Evolutionary conservation across 371 early-diverging fungal genomes (phyloP), one percentile per base, ranked within the genome.

Genomic region (Homolaphlyctis polyrhiza): DNA sequence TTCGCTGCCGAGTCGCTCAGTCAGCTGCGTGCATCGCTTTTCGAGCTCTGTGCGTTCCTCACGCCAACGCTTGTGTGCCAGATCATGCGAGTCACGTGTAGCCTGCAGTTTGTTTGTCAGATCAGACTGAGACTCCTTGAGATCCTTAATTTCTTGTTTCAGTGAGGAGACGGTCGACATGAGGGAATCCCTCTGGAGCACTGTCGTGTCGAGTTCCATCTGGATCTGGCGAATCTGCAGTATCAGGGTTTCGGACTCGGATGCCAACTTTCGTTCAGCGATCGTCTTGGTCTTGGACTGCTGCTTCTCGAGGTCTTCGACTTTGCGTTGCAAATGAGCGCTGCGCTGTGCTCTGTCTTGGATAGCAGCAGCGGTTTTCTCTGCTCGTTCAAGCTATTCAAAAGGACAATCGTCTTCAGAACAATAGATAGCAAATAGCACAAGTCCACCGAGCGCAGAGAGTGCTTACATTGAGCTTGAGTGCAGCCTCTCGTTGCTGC

Each of bases 371-470:
- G 16, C n/a, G 29, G 16, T 28, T 57, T 61, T 61, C 58, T 61
- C 58, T 13, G 29, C 11, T 23, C 58, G 59, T 34, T 58, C 58
- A 25, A 63, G 25, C 57, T 58, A n/a, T n/a, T n/a, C n/a, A n/a
- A n/a, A n/a, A n/a, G n/a, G n/a, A n/a, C n/a, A n/a, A n/a, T n/a
- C n/a, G n/a, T n/a, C n/a, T n/a, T n/a, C n/a, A n/a, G n/a, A n/a
- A n/a, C n/a, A n/a, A n/a, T n/a, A n/a, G n/a, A n/a, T n/a, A n/a
- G n/a, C n/a, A n/a, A n/a, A n/a, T n/a, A n/a, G n/a, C n/a, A n/a
- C n/a, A n/a, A n/a, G n/a, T n/a, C n/a, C n/a, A n/a, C n/a, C n/a
- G n/a, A n/a, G n/a, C n/a, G n/a, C n/a, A n/a, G n/a, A n/a, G n/a
- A n/a, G n/a, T n/a, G n/a, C n/a, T n/a, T n/a, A n/a, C n/a, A n/a